Base-by-base conservation (phyloP, 2,329 filamentous ascomycete species). In the Colletotrichum costaricense region DNA sequence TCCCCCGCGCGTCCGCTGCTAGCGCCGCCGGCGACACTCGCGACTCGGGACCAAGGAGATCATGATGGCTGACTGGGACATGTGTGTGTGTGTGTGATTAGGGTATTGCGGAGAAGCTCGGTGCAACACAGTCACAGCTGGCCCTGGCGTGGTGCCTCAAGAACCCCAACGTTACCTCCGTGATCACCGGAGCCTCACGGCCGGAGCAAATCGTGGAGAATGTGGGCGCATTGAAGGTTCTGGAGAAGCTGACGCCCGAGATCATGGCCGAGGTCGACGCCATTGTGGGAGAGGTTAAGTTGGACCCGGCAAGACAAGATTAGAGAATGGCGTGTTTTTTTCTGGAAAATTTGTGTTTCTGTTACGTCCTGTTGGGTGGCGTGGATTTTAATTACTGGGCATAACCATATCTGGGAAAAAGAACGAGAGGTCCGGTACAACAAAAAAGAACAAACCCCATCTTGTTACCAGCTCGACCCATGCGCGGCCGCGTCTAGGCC, bases 61-160 rank as follows among this genome's bases (percentile, higher is more conserved):
- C 63, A 64, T 35, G 19, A 46, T 19, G n/a, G 26, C 38, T 73
- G 56, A 73, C 28, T 26, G 62, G 35, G 22, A 22, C 5, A 49
- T 35, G 33, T 35, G 33, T 2, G 11, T 35, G 16, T 42, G 38
- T 19, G 38, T 14, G 16, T 70, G 69, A 67, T 77, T 69, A 86
- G 81, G 76, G 83, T 64, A 84, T 93, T 57, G 90, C 91, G 0
- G 88, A 92, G 71, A 86, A 86, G 74, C 81, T 93, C 49, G 90
- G 87, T 6, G 86, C 88, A 14, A 86, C 84, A 62, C 86, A 89
- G 58, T 82, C 84, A 5, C 84, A 87, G 77, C 81, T 90, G 5
- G 87, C 88, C 14, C 78, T 89, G 2, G 88, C 88, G 0, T 89
- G 88, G 88, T 84, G 84, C 63, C 77, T 89, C 26, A 88, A 87